phyloP scores from a whole-genome alignment of 768 basidiomycete genomes.

The Lyophyllum semitale region DNA sequence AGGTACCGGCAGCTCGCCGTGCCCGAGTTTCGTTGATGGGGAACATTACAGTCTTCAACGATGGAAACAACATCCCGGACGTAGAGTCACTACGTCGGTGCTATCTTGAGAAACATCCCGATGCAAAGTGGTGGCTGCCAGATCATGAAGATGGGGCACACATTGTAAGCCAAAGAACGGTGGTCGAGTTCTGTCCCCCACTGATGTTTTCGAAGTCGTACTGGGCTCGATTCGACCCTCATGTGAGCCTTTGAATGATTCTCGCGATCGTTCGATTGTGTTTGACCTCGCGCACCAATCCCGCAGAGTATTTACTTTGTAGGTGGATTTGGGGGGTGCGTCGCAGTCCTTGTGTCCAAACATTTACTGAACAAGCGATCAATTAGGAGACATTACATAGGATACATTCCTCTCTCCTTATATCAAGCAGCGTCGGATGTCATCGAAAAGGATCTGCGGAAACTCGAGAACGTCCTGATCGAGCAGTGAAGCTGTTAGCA shows the following conservation, averaged over 20 bases:
- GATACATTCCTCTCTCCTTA: conserved; percentile 46
- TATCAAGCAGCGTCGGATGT: conserved; percentile 34
- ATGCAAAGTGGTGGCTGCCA: conserved; percentile 54
- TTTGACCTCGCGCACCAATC: not conserved
- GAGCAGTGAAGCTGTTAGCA: not conserved
- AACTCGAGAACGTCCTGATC: not conserved
- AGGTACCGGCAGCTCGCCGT: conserved; percentile 40
- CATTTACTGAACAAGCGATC: not conserved
- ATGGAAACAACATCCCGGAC: conserved; percentile 30
- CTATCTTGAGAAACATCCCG: conserved; percentile 48
- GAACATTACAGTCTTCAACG: conserved; percentile 44
- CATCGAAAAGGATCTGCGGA: not conserved
- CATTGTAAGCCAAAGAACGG: conserved; percentile 28
- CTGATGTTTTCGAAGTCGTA: conserved; percentile 36
- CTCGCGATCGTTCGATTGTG: not conserved
- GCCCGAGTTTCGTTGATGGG: conserved; percentile 54
- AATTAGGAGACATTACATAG: conserved; percentile 48
- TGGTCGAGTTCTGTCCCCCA: not conserved
- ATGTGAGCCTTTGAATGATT: conserved; percentile 32
- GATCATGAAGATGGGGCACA: conserved; percentile 45
- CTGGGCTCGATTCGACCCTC: conserved; percentile 58
- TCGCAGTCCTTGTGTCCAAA: not conserved
- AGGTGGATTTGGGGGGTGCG: conserved; percentile 54
- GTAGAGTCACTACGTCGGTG: conserved; percentile 36
- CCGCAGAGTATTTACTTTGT: conserved; percentile 53